phyloP scores from a whole-genome alignment of 192 early-diverging fungal species.

The Dissophora ornata region DNA sequence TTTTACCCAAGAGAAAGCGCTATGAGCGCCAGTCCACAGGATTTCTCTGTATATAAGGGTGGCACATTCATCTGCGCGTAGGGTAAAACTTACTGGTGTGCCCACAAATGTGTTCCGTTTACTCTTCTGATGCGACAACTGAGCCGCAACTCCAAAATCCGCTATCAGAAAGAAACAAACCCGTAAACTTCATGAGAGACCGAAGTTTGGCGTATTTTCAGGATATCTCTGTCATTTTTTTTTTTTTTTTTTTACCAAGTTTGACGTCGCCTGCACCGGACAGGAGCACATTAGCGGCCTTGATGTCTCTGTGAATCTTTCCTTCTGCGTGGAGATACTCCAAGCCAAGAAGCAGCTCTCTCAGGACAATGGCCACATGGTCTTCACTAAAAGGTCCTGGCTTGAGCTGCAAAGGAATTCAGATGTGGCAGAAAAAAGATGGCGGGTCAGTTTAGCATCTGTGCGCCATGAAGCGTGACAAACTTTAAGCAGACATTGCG shows the following conservation, averaged over 20 bases:
- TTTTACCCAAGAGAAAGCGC: too few relatives aligned
- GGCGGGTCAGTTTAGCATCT: too few relatives aligned
- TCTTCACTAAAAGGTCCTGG: slow-evolving; percentile 60
- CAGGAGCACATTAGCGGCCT: slow-evolving; percentile 91
- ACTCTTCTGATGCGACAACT: slow-evolving; percentile 67
- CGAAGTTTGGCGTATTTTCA: too few relatives aligned
- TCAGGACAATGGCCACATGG: slow-evolving; percentile 71
- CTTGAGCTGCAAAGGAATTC: slow-evolving; percentile 43
- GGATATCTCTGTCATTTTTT: too few relatives aligned
- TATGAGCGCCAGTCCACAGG: too few relatives aligned
- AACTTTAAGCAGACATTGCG: too few relatives aligned
- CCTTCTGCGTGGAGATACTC: slow-evolving; percentile 94
- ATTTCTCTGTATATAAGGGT: too few relatives aligned
- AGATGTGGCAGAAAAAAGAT: slow-evolving; percentile 1
- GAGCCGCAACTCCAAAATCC: slow-evolving; percentile 97
- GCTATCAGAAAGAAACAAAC: slow-evolving; percentile 70
- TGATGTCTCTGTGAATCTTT: slow-evolving; percentile 95
- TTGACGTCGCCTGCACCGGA: slow-evolving; percentile 58
- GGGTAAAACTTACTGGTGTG: slow-evolving; percentile 80
- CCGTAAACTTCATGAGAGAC: too few relatives aligned
- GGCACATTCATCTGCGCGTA: too few relatives aligned
- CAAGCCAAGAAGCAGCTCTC: slow-evolving; percentile 88
- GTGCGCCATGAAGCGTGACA: too few relatives aligned
- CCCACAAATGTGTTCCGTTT: slow-evolving; percentile 94
- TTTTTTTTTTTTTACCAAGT: too few relatives aligned